Percentiles rank a stretch among this genome's conserved stretches.
phyloP scores from a whole-genome alignment of 305 asterid genomes.

The Ajuga reptans region DNA sequence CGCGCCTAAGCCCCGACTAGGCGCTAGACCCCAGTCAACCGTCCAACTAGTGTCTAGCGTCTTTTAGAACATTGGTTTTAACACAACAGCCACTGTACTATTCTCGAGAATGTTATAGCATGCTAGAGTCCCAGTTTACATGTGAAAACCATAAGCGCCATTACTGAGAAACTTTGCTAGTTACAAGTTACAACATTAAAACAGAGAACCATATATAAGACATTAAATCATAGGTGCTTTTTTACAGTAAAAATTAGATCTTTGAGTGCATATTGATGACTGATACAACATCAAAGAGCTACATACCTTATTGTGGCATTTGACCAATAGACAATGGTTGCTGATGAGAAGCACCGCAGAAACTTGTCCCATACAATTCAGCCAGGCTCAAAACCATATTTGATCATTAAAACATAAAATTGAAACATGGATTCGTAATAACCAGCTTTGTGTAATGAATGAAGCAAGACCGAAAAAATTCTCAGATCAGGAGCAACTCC shows the following conservation, averaged over 20 bases:
- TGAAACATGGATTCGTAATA: constrained; percentile 33
- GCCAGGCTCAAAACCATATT: constrained; percentile 43
- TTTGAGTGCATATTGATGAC: not conserved
- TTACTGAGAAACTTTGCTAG: no score
- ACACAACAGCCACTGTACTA: no score
- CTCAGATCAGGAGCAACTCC: constrained; percentile 45
- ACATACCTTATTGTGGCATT: constrained; percentile 15
- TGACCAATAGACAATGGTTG: not conserved
- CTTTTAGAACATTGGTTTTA: no score
- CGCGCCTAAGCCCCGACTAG: no score
- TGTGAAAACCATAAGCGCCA: no score
- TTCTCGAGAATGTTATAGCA: no score
- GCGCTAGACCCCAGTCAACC: no score
- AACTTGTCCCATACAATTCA: constrained; percentile 25
- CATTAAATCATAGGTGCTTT: not conserved
- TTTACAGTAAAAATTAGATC: not conserved
- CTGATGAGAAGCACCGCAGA: constrained; percentile 16
- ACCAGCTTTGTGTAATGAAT: constrained; percentile 31
- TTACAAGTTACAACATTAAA: not conserved
- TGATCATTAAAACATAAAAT: constrained; percentile 43
- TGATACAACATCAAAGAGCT: not conserved
- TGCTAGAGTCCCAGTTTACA: no score
- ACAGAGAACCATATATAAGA: not conserved
- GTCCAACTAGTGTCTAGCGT: no score
- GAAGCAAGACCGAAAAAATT: constrained; percentile 36